These are phyloP conservation scores for Tolypocladium capitatum DNA, from an alignment of 2,329 filamentous ascomycete species.

Conservation along the genomic window DNA sequence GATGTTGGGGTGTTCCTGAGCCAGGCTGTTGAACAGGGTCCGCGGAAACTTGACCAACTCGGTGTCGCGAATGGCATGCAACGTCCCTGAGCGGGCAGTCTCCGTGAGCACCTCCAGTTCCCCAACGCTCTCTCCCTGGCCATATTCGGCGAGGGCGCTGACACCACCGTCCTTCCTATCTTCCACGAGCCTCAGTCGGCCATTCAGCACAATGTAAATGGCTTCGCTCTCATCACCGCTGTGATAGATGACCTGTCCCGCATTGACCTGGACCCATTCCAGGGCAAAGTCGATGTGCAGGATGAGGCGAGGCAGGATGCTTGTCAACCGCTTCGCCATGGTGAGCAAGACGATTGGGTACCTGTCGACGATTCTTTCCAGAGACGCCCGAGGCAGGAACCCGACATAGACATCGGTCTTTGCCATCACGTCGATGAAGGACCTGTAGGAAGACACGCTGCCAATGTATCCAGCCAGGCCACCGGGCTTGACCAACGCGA, in stretches of 20 bases:
- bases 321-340: conserved; percentile 89
- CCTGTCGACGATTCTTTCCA: conserved; percentile 85
- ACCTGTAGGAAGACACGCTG: conserved; percentile 86
- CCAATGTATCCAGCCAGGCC: conserved; percentile 90
- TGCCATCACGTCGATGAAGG: conserved; percentile 90
- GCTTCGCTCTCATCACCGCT: conserved; percentile 93
- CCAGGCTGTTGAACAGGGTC: conserved; percentile 92
- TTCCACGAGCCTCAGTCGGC: conserved; percentile 71
- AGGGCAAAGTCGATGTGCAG: conserved; percentile 96
- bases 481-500: conserved; percentile 88
- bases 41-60: conserved; percentile 93
- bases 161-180: conserved; percentile 72
- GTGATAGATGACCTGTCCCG: conserved; percentile 88
- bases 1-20: conserved; percentile 92
- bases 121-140: conserved; percentile 93
- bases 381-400: conserved; percentile 70
- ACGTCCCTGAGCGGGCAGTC: conserved; percentile 72
- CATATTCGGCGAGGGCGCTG: conserved; percentile 80
- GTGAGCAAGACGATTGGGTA: conserved; percentile 88
- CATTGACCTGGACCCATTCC: conserved; percentile 95
- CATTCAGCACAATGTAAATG: conserved; percentile 95
- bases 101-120: conserved; percentile 96
- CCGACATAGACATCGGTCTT: conserved; percentile 98
- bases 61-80: conserved; percentile 93
- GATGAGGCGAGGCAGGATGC: conserved; percentile 74